phyloP scores from a whole-genome alignment of 2,329 filamentous ascomycete genomes.

The Sclerotinia borealis region DNA sequence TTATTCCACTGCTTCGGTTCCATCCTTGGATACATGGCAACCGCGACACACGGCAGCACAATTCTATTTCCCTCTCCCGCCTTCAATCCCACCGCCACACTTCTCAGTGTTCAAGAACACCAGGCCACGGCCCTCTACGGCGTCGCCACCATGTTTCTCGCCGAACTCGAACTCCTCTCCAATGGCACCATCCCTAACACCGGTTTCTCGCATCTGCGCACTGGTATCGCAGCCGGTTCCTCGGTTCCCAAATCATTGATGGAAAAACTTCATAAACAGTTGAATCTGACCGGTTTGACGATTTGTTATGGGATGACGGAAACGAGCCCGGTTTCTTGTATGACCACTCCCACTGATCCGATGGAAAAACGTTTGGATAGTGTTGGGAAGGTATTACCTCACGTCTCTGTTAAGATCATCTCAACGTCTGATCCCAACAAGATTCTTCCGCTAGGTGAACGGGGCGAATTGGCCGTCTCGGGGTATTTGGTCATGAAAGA shows the following conservation, averaged over 20 bases:
- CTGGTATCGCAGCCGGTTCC: constrained; percentile 86
- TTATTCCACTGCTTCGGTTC: constrained; percentile 84
- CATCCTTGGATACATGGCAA: constrained; percentile 78
- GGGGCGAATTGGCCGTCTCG: constrained; percentile 74
- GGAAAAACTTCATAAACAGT: constrained; percentile 61
- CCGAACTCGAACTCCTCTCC: constrained; percentile 73
- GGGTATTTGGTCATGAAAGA: constrained; percentile 89
- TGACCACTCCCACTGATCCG: constrained; percentile 65
- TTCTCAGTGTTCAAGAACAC: constrained; percentile 50
- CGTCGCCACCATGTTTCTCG: constrained; percentile 91
- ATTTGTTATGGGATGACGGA: constrained; percentile 66
- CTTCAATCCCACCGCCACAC: constrained; percentile 58
- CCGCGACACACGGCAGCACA: constrained; percentile 72
- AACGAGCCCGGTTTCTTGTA: constrained; percentile 46
- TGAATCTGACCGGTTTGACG: constrained; percentile 77
- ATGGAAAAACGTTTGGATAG: constrained; percentile 58
- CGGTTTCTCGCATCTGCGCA: constrained; percentile 63
- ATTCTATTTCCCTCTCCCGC: constrained; percentile 84
- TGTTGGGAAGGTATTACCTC: constrained; percentile 77
- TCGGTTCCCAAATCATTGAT: constrained; percentile 81
- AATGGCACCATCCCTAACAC: constrained; percentile 35
- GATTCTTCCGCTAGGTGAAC: constrained; percentile 57
- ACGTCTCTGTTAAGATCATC: constrained; percentile 75
- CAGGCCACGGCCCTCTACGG: constrained; percentile 67
- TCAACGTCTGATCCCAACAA: constrained; percentile 53